These are phyloP conservation scores for Sclerotinia borealis DNA, from an alignment of 2,329 filamentous ascomycete species.

Conservation along the genomic window DNA sequence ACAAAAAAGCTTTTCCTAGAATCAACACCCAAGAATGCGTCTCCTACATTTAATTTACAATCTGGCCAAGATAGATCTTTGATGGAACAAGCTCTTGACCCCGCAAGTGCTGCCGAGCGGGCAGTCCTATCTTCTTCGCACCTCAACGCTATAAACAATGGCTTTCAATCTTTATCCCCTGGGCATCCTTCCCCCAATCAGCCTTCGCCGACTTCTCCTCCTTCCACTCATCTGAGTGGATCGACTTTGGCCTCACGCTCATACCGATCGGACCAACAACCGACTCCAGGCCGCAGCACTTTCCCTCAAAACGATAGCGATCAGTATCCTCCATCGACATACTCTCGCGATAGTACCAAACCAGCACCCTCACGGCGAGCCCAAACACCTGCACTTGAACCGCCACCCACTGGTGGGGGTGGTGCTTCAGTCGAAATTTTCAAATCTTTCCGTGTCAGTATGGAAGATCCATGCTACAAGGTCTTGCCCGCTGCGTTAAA, in stretches of 20 bases:
- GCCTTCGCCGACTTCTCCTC: constrained; percentile 64
- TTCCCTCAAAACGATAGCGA: constrained; percentile 46
- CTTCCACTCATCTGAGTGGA: constrained; percentile 29
- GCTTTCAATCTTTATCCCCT: constrained; percentile 47
- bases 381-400: constrained; percentile 58
- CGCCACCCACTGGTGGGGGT: constrained; percentile 44
- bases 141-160: constrained; percentile 63
- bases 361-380: constrained; percentile 45
- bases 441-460: constrained; percentile 96
- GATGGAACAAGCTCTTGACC: constrained; percentile 61
- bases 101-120: constrained; percentile 60
- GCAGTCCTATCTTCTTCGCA: constrained; percentile 63
- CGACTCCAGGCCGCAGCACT: constrained; percentile 48
- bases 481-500: constrained; percentile 92
- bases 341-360: constrained; percentile 31
- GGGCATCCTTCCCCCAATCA: constrained; percentile 60
- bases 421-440: constrained; percentile 79
- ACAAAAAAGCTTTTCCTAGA: constrained; percentile 71
- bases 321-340: constrained; percentile 26
- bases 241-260: constrained; percentile 53
- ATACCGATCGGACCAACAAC: constrained; percentile 49
- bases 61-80: constrained; percentile 53
- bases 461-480: constrained; percentile 97
- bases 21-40: constrained; percentile 66
- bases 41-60: constrained; percentile 57